Conservation (phyloP, 2,329 filamentous ascomycete genomes). For the Cercospora berteroae region DNA sequence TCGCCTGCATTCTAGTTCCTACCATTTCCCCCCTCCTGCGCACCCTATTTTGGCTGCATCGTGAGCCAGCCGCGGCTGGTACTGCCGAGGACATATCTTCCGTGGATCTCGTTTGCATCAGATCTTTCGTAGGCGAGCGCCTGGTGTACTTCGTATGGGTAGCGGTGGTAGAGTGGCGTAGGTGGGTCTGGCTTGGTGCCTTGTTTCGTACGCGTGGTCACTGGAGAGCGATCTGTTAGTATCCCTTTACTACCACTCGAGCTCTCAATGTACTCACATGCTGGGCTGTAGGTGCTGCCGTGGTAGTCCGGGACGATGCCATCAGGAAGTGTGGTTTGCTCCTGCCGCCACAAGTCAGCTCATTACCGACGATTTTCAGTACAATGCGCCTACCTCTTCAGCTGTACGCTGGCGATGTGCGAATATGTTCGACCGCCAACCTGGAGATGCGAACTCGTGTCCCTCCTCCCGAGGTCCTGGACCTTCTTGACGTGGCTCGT, state of each 20-base stretch:
- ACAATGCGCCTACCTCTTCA: neutral
- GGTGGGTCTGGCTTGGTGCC: neutral
- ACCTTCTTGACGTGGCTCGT: neutral
- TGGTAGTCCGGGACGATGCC: neutral
- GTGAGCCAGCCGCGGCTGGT: neutral
- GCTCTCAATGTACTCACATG: neutral
- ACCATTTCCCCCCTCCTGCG: neutral
- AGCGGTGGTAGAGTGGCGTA: neutral
- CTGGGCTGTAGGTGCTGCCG: neutral
- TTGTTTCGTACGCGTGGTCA: neutral
- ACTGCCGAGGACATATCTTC: neutral
- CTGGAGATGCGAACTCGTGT: neutral
- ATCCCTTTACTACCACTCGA: too few species aligned
- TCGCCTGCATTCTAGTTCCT: neutral
- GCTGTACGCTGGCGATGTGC: neutral
- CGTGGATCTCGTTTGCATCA: neutral
- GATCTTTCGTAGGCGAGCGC: neutral
- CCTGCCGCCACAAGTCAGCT: neutral
- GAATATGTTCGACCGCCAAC: neutral
- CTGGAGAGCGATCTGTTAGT: neutral
- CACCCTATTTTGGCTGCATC: neutral
- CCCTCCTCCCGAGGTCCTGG: neutral
- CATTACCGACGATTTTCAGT: too few species aligned
- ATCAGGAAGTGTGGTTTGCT: neutral
- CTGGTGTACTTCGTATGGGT: neutral